A percentile compares a stretch with the other conserved stretches of the same genome.
Evolutionary conservation across 2,329 filamentous ascomycete genomes (phyloP).

Genomic region (Neonectria punicea): DNA sequence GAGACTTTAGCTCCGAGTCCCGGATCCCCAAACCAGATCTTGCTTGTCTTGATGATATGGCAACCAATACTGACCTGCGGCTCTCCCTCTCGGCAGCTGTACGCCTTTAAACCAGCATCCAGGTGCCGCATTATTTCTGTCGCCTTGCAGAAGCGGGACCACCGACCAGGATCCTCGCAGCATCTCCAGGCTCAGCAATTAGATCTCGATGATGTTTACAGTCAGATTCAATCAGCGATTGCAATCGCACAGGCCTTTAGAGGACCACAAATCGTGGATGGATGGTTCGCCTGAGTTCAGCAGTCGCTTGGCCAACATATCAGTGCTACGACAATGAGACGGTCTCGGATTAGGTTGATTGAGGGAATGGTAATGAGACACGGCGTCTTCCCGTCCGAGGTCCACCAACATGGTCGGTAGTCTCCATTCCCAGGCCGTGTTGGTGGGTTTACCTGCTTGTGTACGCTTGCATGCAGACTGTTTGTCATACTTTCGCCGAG

Average conservation of each 20-base stretch:
- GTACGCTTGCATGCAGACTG: not conserved
- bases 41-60: not conserved
- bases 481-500: not conserved
- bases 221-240: not conserved
- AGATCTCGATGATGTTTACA: slow-evolving; percentile 20
- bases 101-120: not conserved
- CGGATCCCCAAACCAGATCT: not conserved
- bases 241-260: not conserved
- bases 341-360: not conserved
- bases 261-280: not conserved
- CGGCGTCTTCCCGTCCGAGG: not conserved
- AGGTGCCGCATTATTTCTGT: slow-evolving; percentile 11
- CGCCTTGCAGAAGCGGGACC: slow-evolving; percentile 27
- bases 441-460: not conserved
- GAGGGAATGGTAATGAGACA: slow-evolving; percentile 4
- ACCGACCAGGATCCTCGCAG: slow-evolving; percentile 25
- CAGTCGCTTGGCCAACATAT: not conserved
- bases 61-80: not conserved
- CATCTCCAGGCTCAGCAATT: not conserved
- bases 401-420: not conserved
- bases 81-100: not conserved
- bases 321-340: not conserved
- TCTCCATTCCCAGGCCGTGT: not conserved
- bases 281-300: not conserved
- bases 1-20: too few relatives aligned